These are phyloP conservation scores for Davidsoniella virescens DNA, from an alignment of 2,329 filamentous ascomycete genomes.

Conservation along the genomic window DNA sequence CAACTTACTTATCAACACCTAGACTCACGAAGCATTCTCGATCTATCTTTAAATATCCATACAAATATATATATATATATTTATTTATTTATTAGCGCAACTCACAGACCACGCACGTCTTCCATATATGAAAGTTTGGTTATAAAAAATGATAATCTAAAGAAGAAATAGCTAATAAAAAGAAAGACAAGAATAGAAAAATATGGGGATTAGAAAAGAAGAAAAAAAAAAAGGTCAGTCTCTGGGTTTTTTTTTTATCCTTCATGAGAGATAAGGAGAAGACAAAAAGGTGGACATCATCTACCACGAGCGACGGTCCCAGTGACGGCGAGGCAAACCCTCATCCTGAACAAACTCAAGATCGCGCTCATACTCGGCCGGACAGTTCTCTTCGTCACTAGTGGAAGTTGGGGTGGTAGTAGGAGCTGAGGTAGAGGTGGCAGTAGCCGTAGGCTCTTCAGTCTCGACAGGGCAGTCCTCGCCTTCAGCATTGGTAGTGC, in stretches of 20 bases:
- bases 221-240: background rate
- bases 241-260: too few species aligned
- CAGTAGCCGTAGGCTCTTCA: background rate
- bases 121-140: too few species aligned
- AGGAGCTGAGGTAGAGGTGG: background rate
- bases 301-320: constrained; percentile 12
- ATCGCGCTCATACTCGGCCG: constrained; percentile 8
- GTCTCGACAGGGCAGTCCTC: constrained; percentile 3
- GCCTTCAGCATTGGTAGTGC: background rate
- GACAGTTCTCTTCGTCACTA: constrained; percentile 1
- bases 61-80: too few species aligned
- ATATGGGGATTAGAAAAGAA: background rate
- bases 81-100: too few species aligned
- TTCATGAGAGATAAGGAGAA: background rate
- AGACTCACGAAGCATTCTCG: too few species aligned
- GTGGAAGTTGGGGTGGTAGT: background rate
- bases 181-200: background rate
- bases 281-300: background rate
- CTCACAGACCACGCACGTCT: too few species aligned
- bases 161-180: background rate
- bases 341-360: constrained; percentile 3
- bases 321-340: constrained; percentile 6
- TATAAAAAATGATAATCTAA: background rate
- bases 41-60: too few species aligned
- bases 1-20: too few species aligned